Evolutionary conservation across 2,329 filamentous ascomycete genomes (phyloP).

Genomic region (Microsporum ferrugineum): DNA sequence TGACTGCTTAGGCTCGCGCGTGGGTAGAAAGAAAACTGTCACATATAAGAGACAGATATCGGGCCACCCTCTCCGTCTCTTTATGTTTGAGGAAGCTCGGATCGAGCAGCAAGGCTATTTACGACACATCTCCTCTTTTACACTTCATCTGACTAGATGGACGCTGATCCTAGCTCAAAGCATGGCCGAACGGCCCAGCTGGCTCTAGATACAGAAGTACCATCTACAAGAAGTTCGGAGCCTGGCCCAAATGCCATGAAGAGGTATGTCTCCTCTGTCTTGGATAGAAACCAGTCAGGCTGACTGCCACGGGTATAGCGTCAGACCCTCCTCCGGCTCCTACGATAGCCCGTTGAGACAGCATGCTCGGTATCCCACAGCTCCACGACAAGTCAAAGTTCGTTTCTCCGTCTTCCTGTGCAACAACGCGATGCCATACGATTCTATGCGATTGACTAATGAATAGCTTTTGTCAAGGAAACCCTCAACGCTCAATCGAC

Average conservation of each 20-base stretch:
- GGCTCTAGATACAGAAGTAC: not conserved
- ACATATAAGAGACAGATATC: not conserved
- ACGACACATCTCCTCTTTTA: not conserved
- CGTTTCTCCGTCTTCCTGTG: conserved; percentile 13
- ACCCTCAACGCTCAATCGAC: conserved; percentile 81
- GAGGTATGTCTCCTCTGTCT: not conserved
- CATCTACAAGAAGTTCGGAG: not conserved
- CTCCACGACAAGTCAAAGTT: conserved; percentile 53
- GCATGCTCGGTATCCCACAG: conserved; percentile 50
- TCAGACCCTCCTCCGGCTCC: conserved; percentile 10
- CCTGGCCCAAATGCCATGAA: not conserved
- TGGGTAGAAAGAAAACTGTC: not conserved
- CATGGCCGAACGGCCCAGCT: conserved; percentile 1
- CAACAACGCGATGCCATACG: not conserved
- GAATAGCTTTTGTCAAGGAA: conserved; percentile 42
- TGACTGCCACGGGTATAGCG: not conserved
- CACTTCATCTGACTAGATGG: not conserved
- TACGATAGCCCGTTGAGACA: conserved; percentile 14
- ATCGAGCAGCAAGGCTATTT: not conserved
- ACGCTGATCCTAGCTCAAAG: not conserved
- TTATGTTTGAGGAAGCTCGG: not conserved
- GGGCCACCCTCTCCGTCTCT: not conserved
- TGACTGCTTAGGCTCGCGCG: not conserved
- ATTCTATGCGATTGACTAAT: conserved; percentile 3
- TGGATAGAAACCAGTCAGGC: not conserved